A percentile compares a stretch with the other conserved stretches of the same genome.
phyloP scores from a whole-genome alignment of 306 rosid genomes.

The Vicia villosa region DNA sequence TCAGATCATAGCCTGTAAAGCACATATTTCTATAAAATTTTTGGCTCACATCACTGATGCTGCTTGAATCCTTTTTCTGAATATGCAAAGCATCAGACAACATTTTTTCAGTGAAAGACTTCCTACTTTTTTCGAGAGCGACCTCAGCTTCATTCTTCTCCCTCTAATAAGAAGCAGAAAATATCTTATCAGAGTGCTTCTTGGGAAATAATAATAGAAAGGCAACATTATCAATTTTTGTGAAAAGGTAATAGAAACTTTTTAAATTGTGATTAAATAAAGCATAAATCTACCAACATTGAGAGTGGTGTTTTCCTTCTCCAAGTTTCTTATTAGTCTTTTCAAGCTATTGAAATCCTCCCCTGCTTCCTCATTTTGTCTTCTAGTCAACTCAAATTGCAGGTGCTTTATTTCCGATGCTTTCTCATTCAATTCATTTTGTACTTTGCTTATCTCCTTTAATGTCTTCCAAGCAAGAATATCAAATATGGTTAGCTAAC shows the following conservation, averaged over 20 bases:
- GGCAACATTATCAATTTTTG: neutral
- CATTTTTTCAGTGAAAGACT: slow-evolving; percentile 39
- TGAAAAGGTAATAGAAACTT: neutral
- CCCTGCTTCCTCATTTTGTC: slow-evolving; percentile 46
- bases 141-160: slow-evolving; percentile 73
- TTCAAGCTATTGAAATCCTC: slow-evolving; percentile 53
- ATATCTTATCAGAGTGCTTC: slow-evolving; percentile 34
- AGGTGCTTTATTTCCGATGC: slow-evolving; percentile 56
- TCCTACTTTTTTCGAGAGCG: slow-evolving; percentile 52
- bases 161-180: slow-evolving; percentile 47
- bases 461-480: slow-evolving; percentile 53
- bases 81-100: slow-evolving; percentile 49
- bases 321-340: slow-evolving; percentile 56
- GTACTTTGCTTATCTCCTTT: slow-evolving; percentile 56
- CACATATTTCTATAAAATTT: slow-evolving; percentile 12
- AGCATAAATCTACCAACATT: slow-evolving; percentile 56
- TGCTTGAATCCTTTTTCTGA: slow-evolving; percentile 44
- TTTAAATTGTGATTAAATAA: slow-evolving; percentile 22
- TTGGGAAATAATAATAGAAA: slow-evolving; percentile 6
- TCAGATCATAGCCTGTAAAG: slow-evolving; percentile 11
- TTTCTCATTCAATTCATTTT: slow-evolving; percentile 63
- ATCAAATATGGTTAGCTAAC: slow-evolving; percentile 38
- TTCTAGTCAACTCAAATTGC: slow-evolving; percentile 64
- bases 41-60: slow-evolving; percentile 59
- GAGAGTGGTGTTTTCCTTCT: slow-evolving; percentile 73